A percentile compares a stretch with the other conserved stretches of the same genome.
phyloP scores from a whole-genome alignment of 331 rosid species.

The Acacia concinna region DNA sequence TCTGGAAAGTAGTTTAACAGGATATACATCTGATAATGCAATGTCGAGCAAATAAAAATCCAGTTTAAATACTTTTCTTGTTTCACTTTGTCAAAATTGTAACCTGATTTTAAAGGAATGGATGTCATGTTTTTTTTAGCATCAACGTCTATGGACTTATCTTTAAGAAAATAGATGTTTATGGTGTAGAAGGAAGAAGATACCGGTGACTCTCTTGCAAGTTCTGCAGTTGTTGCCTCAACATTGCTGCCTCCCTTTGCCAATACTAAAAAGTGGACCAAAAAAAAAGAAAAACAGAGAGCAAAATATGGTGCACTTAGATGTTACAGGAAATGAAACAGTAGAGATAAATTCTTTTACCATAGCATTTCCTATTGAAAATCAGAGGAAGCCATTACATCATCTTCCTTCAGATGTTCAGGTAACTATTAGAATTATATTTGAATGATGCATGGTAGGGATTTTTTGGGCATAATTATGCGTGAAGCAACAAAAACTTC shows the following conservation, averaged over 20 bases:
- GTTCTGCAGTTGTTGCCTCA: slow-evolving; percentile 72
- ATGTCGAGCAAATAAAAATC: background rate
- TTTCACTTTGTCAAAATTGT: background rate
- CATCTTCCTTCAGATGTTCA: background rate
- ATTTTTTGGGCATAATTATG: background rate
- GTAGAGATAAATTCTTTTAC: background rate
- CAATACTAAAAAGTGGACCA: slow-evolving; percentile 40
- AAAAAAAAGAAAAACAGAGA: too few species aligned
- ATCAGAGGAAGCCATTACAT: background rate
- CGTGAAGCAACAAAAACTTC: background rate
- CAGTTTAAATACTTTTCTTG: background rate
- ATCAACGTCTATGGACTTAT: background rate
- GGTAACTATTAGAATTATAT: background rate
- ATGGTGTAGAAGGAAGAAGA: background rate
- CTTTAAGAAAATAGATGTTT: background rate
- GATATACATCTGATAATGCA: background rate
- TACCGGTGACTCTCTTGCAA: slow-evolving; percentile 78
- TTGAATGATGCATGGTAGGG: background rate
- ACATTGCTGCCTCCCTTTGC: slow-evolving; percentile 76
- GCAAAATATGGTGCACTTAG: background rate
- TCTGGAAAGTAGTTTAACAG: too few species aligned
- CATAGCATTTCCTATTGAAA: background rate
- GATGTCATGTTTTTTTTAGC: background rate
- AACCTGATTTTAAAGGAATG: background rate
- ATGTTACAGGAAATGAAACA: background rate